Conservation (phyloP, 225 moss, liverwort and hornwort species). For the Anthoceros angustus region DNA sequence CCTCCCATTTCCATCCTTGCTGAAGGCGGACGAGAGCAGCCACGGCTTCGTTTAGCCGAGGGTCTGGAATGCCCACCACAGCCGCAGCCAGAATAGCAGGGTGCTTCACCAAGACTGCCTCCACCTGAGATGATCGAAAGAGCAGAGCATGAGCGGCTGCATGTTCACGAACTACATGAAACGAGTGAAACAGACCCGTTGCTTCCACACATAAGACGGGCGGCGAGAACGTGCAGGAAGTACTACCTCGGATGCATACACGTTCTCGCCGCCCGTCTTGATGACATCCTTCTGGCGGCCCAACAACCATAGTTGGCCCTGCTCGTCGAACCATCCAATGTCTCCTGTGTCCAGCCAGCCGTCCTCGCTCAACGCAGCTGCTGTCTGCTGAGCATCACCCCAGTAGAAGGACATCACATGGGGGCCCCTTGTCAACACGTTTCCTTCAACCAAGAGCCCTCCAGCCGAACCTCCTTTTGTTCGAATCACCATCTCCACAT, state of each 20-base stretch:
- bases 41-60: conserved; percentile 54
- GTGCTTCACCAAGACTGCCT: conserved; percentile 51
- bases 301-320: conserved; percentile 57
- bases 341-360: conserved; percentile 83
- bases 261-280: conserved; percentile 93
- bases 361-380: conserved; percentile 34
- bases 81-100: conserved; percentile 61
- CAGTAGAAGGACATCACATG: conserved; percentile 91
- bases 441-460: conserved; percentile 28
- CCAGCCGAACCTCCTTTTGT: conserved; percentile 4
- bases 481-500: conserved; percentile 56
- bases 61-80: conserved; percentile 62
- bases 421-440: conserved; percentile 74
- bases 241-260: conserved; percentile 73
- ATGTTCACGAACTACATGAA: not conserved
- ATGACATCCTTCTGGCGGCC: conserved; percentile 85
- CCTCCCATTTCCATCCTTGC: conserved; percentile 44
- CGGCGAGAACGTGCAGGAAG: not conserved
- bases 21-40: conserved; percentile 61
- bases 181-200: not conserved
- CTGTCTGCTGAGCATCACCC: conserved; percentile 50
- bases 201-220: not conserved
- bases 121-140: conserved; percentile 38
- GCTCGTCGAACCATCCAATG: conserved; percentile 80
- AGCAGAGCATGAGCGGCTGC: not conserved